Base-by-base conservation (phyloP, 2,329 filamentous ascomycete species). In the Xylaria sp. region DNA sequence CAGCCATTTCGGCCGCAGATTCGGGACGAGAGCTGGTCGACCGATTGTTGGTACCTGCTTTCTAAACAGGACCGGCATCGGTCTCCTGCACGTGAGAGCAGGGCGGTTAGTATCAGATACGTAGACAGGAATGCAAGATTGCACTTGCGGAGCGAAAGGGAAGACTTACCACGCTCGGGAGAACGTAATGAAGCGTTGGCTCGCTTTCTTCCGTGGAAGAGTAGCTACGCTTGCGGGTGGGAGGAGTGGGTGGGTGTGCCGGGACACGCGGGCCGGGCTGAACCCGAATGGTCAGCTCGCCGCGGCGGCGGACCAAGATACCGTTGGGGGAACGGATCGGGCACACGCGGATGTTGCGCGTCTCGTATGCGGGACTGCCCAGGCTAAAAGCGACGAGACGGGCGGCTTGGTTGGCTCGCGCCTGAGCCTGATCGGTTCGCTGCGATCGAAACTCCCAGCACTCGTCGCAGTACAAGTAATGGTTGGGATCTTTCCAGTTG, bases 1-100 rank as follows among this genome's bases (percentile, higher is more conserved):
- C 61, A 19, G 61, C 59, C 59, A 63, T 63, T 57, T 54, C 19
- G 35, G 42, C 10, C 42, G 42, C 42, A 19, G 57, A 3, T 19
- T 13, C 10, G 49, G 37, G 42, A 49, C 1, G 51, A 37, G 3
- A 52, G 54, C 18, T 8, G 52, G 7, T 50, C 58, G 54, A 7
- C 59, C 56, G 39, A 52, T 52, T 54, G 44, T 64, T 55, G 42
- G 48, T 6, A 34, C n/a, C 58, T 59, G 62, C 55, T 57, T 50
- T 44, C 62, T 64, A 64, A 55, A 51, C 62, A 62, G 60, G 60
- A n/a, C 55, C 57, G 54, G 54, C 60, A 62, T 59, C 57, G 55
- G 57, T 19, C 39, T 54, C 16, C 62, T 64, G 19, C 4, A 59
- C 10, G 16, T 37, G 48, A 59, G 44, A 35, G 56, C 19, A 51